Evolutionary conservation across 2,329 filamentous ascomycete genomes (phyloP), one percentile per base, ranked within the genome.

Genomic region (Pseudovirgaria hyperparasitica): DNA sequence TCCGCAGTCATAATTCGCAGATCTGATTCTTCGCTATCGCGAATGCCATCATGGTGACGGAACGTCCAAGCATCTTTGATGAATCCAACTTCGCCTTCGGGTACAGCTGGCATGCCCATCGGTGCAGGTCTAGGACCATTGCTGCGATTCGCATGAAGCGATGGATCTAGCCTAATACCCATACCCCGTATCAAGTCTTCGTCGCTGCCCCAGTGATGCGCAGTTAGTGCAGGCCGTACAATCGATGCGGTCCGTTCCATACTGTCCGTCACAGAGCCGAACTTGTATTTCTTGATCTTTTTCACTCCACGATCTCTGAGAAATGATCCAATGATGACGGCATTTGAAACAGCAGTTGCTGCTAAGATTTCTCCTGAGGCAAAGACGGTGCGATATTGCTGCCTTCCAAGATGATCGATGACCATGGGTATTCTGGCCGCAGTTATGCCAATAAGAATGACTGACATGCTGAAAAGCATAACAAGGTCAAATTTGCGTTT

Each of bases 331-430:
- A 98, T 70, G 1, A 94, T 81, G 12, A 98, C 66, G 3, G 79
- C 76, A 48, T 96, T 98, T 9, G 87, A 82, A 1, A 92, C 79
- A 0, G 75, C 73, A 0, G 86, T 82, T 5, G 90, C 86, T 26
- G 87, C 86, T 1, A 96, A 65, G 6, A 96, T 78, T 48, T 98
- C 90, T 11, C 92, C 66, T 0, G 86, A 93, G 4, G 90, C 90
- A 37, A 92, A 66, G 2, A 96, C 70, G 0, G 87, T 92, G 23
- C 90, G 80, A 40, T 80, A 84, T 45, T 90, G 84, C 50, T 96
- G 90, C 16, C 70, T 65, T 3, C 85, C 84, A 32, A 73, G 57
- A 24, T 67, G 62, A 3, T 63, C 45, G 27, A 96, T 76, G 33
- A 92, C 82, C 22, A 76, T 67, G 1, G 80, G 76, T n/a, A 94